Evolutionary conservation across 2,329 filamentous ascomycete genomes (phyloP).

Genomic region (Arthroderma sp.): DNA sequence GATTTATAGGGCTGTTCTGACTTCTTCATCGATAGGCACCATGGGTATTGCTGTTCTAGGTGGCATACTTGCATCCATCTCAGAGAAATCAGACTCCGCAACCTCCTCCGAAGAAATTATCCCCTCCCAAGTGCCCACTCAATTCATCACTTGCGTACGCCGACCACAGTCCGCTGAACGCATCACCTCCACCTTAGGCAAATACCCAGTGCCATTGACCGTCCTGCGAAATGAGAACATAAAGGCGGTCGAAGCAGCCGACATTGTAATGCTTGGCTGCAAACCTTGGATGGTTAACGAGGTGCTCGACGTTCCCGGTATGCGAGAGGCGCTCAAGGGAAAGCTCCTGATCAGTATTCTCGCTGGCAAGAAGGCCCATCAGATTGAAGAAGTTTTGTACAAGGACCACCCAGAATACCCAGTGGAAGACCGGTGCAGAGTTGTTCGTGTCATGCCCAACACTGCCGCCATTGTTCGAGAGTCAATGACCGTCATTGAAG

Average conservation of each 20-base stretch:
- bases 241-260: slow-evolving; percentile 50
- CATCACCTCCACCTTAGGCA: slow-evolving; percentile 52
- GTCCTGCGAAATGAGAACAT: slow-evolving; percentile 63
- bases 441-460: slow-evolving; percentile 76
- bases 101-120: slow-evolving; percentile 25
- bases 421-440: slow-evolving; percentile 26
- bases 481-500: slow-evolving; percentile 69
- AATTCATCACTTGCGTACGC: slow-evolving; percentile 71
- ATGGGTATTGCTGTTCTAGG: slow-evolving; percentile 77
- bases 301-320: slow-evolving; percentile 54
- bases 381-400: slow-evolving; percentile 55
- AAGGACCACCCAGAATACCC: slow-evolving; percentile 35
- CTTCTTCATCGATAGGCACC: slow-evolving; percentile 42
- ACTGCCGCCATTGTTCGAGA: slow-evolving; percentile 66
- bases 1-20: neutral
- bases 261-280: slow-evolving; percentile 66
- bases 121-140: slow-evolving; percentile 50
- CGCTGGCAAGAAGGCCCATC: slow-evolving; percentile 58
- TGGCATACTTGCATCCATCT: slow-evolving; percentile 62
- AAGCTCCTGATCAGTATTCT: slow-evolving; percentile 75
- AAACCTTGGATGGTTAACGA: slow-evolving; percentile 63
- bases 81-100: slow-evolving; percentile 31
- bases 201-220: slow-evolving; percentile 49
- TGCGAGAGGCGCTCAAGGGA: slow-evolving; percentile 58
- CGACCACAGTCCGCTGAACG: slow-evolving; percentile 55